These are phyloP conservation scores for Monosporascus sp. DNA, from an alignment of 2,329 filamentous ascomycete genomes.

Conservation along the genomic window DNA sequence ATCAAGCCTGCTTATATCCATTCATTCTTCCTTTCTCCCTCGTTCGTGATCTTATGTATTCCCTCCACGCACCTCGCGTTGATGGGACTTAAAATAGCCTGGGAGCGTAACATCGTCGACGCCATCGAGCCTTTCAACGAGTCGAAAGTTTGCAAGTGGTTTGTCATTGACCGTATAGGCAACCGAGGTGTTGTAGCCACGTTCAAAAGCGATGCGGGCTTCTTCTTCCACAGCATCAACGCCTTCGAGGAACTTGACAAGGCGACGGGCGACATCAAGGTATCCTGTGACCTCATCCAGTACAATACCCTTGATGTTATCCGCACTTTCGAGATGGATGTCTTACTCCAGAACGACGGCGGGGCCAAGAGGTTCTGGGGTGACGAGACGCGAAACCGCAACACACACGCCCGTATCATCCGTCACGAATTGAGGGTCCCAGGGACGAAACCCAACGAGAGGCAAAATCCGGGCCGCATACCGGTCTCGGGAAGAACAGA, in stretches of 20 bases:
- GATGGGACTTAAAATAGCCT: slow-evolving; percentile 56
- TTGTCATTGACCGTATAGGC: slow-evolving; percentile 63
- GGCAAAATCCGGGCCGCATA: not conserved
- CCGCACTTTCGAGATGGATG: slow-evolving; percentile 63
- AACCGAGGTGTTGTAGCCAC: slow-evolving; percentile 61
- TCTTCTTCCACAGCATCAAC: slow-evolving; percentile 78
- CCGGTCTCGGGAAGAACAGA: slow-evolving; percentile 14
- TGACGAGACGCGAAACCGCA: slow-evolving; percentile 33
- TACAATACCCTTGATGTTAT: slow-evolving; percentile 64
- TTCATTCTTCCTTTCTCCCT: slow-evolving; percentile 68
- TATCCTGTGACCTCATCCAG: slow-evolving; percentile 61
- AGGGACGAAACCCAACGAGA: not conserved
- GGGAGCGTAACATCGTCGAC: slow-evolving; percentile 63
- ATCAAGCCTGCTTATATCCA: slow-evolving; percentile 69
- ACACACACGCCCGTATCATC: slow-evolving; percentile 32
- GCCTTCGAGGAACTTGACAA: slow-evolving; percentile 59
- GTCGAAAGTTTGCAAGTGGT: slow-evolving; percentile 58
- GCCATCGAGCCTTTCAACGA: slow-evolving; percentile 60
- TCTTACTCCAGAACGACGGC: slow-evolving; percentile 50
- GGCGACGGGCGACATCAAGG: slow-evolving; percentile 34
- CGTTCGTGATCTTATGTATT: slow-evolving; percentile 68
- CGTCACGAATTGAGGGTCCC: slow-evolving; percentile 40
- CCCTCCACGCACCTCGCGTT: slow-evolving; percentile 59
- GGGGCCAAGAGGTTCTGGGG: slow-evolving; percentile 38
- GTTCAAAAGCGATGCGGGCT: slow-evolving; percentile 63